Evolutionary conservation across 208 protist genomes (phyloP).

Genomic region (Leishmania martiniquensis): DNA sequence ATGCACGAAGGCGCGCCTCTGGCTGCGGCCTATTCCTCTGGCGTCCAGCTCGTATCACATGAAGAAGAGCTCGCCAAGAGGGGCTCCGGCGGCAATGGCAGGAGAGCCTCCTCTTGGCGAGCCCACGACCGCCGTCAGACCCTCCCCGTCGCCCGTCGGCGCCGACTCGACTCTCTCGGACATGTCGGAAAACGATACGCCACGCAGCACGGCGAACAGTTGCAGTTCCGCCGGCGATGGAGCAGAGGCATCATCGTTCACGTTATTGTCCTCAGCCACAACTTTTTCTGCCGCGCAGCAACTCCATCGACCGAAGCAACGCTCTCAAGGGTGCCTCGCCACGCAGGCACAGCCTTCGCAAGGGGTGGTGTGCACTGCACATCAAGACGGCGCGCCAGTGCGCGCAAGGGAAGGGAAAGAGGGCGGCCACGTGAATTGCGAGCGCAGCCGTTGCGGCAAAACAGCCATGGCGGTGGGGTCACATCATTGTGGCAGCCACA

Average conservation of each 20-base stretch:
- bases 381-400: neutral
- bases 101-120: neutral
- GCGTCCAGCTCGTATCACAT: neutral
- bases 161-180: conserved; percentile 1
- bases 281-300: neutral
- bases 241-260: neutral
- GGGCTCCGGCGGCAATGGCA: neutral
- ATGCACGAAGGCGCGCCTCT: conserved; percentile 38
- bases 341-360: neutral
- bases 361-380: neutral
- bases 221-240: neutral
- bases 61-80: neutral
- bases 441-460: neutral
- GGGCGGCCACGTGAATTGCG: neutral
- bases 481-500: conserved; percentile 1
- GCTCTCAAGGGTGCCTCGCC: neutral
- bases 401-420: neutral
- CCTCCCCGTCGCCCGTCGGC: neutral
- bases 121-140: neutral
- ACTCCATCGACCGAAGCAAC: neutral
- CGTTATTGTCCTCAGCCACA: neutral
- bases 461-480: neutral
- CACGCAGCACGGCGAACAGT: neutral
- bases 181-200: neutral
- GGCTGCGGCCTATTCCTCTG: conserved; percentile 32